Evolutionary conservation across 2,329 filamentous ascomycete species (phyloP).

Genomic region (Colletotrichum horii): DNA sequence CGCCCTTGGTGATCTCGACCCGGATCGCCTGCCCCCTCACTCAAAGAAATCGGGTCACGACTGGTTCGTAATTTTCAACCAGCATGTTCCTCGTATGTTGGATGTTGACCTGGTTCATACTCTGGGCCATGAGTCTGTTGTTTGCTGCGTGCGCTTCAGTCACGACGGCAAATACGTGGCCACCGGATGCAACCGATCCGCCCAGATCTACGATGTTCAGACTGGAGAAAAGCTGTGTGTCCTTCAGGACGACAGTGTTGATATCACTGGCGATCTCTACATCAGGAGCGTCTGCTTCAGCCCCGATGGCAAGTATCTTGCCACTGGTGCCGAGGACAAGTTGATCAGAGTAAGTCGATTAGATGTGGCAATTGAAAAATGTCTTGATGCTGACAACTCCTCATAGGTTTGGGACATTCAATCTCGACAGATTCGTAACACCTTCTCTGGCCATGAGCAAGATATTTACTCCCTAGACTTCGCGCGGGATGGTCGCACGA

Average conservation of each 20-base stretch:
- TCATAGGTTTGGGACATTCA: conserved; percentile 91
- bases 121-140: conserved; percentile 91
- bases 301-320: conserved; percentile 90
- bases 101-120: conserved; percentile 96
- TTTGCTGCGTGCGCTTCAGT: conserved; percentile 98
- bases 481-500: conserved; percentile 88
- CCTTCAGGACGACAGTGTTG: conserved; percentile 86
- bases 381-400: conserved; percentile 14
- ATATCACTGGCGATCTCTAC: conserved; percentile 90
- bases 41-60: conserved; percentile 89
- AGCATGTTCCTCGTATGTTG: conserved; percentile 83
- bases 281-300: conserved; percentile 99
- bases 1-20: conserved; percentile 83
- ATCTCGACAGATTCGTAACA: conserved; percentile 82
- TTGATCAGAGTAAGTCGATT: conserved; percentile 78
- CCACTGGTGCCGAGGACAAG: conserved; percentile 97
- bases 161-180: conserved; percentile 94
- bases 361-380: neutral
- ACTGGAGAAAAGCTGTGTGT: conserved; percentile 88
- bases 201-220: conserved; percentile 96
- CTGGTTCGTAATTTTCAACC: conserved; percentile 98
- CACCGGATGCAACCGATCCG: conserved; percentile 96
- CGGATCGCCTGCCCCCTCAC: conserved; percentile 82
- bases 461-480: conserved; percentile 98
- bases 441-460: conserved; percentile 96